Evolutionary conservation across 495 filamentous ascomycete species (phyloP).

Genomic region (Stereocaulon alpinum): DNA sequence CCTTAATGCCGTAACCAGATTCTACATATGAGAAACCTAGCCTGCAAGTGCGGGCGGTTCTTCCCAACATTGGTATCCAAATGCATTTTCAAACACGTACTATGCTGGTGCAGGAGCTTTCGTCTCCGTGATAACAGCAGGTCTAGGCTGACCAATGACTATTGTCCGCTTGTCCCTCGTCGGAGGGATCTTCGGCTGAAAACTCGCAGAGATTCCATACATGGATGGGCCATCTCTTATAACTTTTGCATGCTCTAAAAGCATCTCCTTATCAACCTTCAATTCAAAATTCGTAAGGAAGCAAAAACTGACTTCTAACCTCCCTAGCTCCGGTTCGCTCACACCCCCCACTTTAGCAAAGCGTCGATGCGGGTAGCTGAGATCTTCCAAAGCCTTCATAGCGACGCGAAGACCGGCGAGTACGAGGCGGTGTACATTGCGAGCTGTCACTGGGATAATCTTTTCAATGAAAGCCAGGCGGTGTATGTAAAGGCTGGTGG

Average conservation of each 20-base stretch:
- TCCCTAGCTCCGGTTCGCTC: conserved; percentile 62
- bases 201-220: conserved; percentile 2
- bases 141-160: conserved; percentile 5
- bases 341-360: conserved; percentile 88
- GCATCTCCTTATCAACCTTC: conserved; percentile 52
- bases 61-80: too few species aligned
- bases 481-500: conserved; percentile 82
- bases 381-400: conserved; percentile 87
- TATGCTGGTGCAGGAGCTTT: conserved; percentile 7
- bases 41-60: too few species aligned
- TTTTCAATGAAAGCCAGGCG: conserved; percentile 64
- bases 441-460: conserved; percentile 60
- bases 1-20: too few species aligned
- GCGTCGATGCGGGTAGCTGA: conserved; percentile 70
- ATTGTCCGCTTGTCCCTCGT: conserved; percentile 8
- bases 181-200: conserved; percentile 18
- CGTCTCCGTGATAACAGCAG: neutral
- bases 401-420: conserved; percentile 77
- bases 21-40: too few species aligned
- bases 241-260: conserved; percentile 37
- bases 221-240: conserved; percentile 7
- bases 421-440: conserved; percentile 80
- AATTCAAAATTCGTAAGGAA: conserved; percentile 76
- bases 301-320: conserved; percentile 85
- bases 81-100: neutral